Percentiles rank a stretch among this genome's conserved stretches.
These are phyloP conservation scores for Cytospora schulzeri DNA, from an alignment of 2,329 filamentous ascomycete species.

Conservation along the genomic window DNA sequence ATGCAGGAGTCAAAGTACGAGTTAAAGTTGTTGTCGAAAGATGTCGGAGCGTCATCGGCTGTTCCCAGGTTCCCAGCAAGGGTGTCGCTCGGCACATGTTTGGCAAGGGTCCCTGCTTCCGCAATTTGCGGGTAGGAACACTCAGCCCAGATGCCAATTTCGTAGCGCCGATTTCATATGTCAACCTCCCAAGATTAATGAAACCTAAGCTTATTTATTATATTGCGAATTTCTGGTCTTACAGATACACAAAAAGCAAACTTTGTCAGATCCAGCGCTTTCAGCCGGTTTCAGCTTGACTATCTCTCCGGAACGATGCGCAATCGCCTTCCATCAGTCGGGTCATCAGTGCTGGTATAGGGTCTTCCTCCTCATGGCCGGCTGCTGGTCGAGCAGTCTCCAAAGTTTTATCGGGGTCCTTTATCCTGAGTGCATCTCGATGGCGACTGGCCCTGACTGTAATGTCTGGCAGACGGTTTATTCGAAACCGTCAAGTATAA, in stretches of 20 bases:
- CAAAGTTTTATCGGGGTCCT: not conserved
- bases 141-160: constrained; percentile 22
- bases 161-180: constrained; percentile 15
- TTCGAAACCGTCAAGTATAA: not conserved
- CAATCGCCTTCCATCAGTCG: constrained; percentile 20
- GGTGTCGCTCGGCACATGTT: constrained; percentile 2
- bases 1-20: not conserved
- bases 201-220: constrained; percentile 16
- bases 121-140: constrained; percentile 15
- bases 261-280: constrained; percentile 6
- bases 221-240: constrained; percentile 12
- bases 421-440: not conserved
- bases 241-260: constrained; percentile 21
- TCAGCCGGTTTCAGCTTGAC: constrained; percentile 21
- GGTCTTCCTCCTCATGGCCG: not conserved
- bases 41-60: not conserved
- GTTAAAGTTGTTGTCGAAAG: not conserved
- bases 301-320: constrained; percentile 9
- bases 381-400: not conserved
- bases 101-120: constrained; percentile 4
- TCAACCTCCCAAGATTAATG: constrained; percentile 9
- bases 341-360: constrained; percentile 9
- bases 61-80: constrained; percentile 12
- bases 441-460: not conserved
- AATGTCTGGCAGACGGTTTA: not conserved